A percentile compares a stretch with the other conserved stretches of the same genome.
Conservation (phyloP, 495 filamentous ascomycete species). For the Polyplosphaeria fusca region DNA sequence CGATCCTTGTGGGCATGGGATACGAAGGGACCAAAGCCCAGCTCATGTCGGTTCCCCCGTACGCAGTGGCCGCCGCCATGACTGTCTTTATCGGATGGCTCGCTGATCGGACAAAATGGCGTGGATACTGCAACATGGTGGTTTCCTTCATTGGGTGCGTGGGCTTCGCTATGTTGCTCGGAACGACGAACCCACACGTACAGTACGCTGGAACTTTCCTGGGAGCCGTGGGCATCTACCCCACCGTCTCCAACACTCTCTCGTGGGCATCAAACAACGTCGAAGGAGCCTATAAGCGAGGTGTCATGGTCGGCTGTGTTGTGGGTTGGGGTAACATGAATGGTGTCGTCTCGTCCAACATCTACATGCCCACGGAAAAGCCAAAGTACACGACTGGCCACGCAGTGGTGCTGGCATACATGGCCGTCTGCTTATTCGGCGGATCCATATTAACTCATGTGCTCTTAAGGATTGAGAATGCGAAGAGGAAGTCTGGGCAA, state of each 20-base stretch:
- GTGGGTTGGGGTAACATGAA: constrained; percentile 81
- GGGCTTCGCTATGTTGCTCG: constrained; percentile 78
- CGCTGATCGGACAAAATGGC: constrained; percentile 72
- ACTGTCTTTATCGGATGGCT: constrained; percentile 74
- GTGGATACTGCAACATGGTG: constrained; percentile 79
- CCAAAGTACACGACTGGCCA: constrained; percentile 60
- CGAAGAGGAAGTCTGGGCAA: constrained; percentile 56
- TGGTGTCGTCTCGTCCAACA: constrained; percentile 79
- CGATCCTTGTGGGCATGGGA: constrained; percentile 73
- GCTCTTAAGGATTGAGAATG: constrained; percentile 63
- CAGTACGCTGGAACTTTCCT: constrained; percentile 85
- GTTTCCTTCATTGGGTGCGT: constrained; percentile 67
- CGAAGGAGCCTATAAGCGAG: constrained; percentile 90
- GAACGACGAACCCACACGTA: constrained; percentile 54
- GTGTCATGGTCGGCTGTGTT: constrained; percentile 78
- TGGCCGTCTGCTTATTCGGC: constrained; percentile 59
- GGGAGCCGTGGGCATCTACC: constrained; percentile 86
- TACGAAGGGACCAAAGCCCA: constrained; percentile 68
- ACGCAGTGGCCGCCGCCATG: constrained; percentile 72
- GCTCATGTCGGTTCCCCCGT: constrained; percentile 83
- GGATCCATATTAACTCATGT: constrained; percentile 63
- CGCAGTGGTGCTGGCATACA: constrained; percentile 57
- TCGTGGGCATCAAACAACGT: constrained; percentile 86
- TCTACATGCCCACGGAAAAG: constrained; percentile 54
- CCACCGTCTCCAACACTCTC: constrained; percentile 86